A percentile compares a stretch with the other conserved stretches of the same genome.
These are phyloP conservation scores for Adansonia gregorii DNA, from an alignment of 441 rosid species.

Conservation along the genomic window DNA sequence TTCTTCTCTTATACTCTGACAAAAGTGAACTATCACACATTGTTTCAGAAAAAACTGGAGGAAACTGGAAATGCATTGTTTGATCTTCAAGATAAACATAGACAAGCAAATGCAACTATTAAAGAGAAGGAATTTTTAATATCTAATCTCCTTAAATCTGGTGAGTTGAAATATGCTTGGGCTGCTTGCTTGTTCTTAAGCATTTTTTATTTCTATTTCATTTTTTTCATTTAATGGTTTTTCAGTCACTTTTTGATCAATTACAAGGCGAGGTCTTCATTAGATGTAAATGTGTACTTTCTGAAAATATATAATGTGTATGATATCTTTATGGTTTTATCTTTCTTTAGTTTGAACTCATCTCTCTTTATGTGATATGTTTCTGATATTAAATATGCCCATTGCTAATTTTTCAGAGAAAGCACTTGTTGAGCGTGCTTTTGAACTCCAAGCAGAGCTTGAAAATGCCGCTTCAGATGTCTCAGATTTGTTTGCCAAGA, in stretches of 20 bases:
- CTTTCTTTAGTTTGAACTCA: constrained; percentile 18
- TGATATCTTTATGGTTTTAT: not conserved
- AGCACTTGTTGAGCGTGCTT: constrained; percentile 79
- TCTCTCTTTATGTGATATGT: not conserved
- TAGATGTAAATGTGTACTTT: not conserved
- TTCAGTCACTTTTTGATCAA: not conserved
- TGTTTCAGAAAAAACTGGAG: constrained; percentile 70
- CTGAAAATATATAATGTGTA: constrained; percentile 11
- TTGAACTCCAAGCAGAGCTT: constrained; percentile 83
- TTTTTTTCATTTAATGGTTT: not conserved
- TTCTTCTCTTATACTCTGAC: constrained; percentile 10
- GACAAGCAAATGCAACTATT: constrained; percentile 88
- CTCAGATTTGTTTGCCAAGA: constrained; percentile 83
- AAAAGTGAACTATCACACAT: constrained; percentile 27
- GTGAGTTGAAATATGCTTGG: constrained; percentile 41
- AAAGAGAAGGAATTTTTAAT: constrained; percentile 93
- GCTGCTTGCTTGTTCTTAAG: constrained; percentile 2
- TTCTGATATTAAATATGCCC: constrained; percentile 13
- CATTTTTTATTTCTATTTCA: not conserved
- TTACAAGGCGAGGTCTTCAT: constrained; percentile 10
- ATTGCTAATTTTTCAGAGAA: constrained; percentile 60
- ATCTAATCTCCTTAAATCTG: constrained; percentile 87
- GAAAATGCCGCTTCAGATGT: constrained; percentile 91
- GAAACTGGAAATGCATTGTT: constrained; percentile 77
- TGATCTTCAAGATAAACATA: constrained; percentile 91